These are phyloP conservation scores for Wickerhamomyces chambardii DNA, from an alignment of 805 yeast genomes.

Conservation along the genomic window DNA sequence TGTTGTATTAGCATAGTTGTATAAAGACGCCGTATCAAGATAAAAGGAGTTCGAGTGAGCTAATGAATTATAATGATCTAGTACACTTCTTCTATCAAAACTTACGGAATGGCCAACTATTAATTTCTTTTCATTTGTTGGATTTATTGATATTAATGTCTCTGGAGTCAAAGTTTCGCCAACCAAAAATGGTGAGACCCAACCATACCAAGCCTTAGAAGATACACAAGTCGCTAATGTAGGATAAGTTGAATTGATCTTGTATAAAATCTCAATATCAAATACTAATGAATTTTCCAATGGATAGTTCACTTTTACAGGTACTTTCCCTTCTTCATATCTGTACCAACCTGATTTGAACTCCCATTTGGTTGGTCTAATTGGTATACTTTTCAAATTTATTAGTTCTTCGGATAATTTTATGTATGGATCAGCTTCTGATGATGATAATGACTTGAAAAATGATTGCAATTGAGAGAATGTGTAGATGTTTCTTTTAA, in stretches of 20 bases:
- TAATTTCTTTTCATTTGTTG: slow-evolving; percentile 33
- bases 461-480: too few relatives aligned
- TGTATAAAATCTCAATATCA: slow-evolving; percentile 78
- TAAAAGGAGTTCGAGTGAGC: slow-evolving; percentile 58
- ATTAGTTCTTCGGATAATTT: not conserved
- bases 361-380: slow-evolving; percentile 41
- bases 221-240: slow-evolving; percentile 76
- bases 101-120: slow-evolving; percentile 82
- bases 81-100: slow-evolving; percentile 73
- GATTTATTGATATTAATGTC: slow-evolving; percentile 68
- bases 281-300: slow-evolving; percentile 61
- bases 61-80: slow-evolving; percentile 62
- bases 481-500: not conserved
- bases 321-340: slow-evolving; percentile 44
- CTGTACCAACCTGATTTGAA: slow-evolving; percentile 68
- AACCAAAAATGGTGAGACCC: slow-evolving; percentile 81
- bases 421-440: not conserved
- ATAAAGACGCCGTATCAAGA: slow-evolving; percentile 83
- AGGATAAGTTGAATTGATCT: slow-evolving; percentile 51
- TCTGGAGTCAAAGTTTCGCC: slow-evolving; percentile 29
- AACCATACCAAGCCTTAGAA: slow-evolving; percentile 74
- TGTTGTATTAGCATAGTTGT: slow-evolving; percentile 82
- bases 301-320: slow-evolving; percentile 55
- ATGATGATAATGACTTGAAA: too few relatives aligned
- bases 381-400: slow-evolving; percentile 25